A percentile compares a stretch with the other conserved stretches of the same genome.
Evolutionary conservation across 73 alveolate species (phyloP).

Genomic region (Tetrahymena elliotti): DNA sequence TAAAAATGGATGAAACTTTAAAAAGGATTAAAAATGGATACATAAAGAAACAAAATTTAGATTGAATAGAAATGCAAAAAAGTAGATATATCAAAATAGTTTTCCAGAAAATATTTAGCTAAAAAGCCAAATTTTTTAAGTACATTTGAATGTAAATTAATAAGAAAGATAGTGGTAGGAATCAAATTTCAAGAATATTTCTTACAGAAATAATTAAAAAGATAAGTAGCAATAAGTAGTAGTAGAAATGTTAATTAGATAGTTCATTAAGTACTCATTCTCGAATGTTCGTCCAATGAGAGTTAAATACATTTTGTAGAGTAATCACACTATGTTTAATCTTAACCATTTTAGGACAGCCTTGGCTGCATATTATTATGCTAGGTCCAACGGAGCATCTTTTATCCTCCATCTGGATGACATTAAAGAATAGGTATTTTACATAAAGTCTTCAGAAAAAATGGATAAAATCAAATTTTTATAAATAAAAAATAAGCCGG

Average conservation of each 20-base stretch:
- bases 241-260: not conserved
- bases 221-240: not conserved
- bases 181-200: not conserved
- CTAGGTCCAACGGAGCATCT: not conserved
- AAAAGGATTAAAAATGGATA: not conserved
- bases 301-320: not conserved
- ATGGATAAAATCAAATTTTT: not conserved
- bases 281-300: not conserved
- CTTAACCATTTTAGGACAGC: not conserved
- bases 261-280: not conserved
- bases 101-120: not conserved
- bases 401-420: not conserved
- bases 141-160: not conserved
- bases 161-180: conserved; percentile 1
- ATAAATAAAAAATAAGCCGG: not conserved
- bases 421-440: not conserved
- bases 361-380: not conserved
- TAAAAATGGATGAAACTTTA: too few relatives aligned
- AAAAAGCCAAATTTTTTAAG: not conserved
- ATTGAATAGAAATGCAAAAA: too few relatives aligned
- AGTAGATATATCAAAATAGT: not conserved
- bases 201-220: not conserved
- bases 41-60: not conserved
- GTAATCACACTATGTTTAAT: not conserved
- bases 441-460: not conserved